These are phyloP conservation scores for Aspergillus sparsus DNA, from an alignment of 495 filamentous ascomycete species.

Conservation along the genomic window DNA sequence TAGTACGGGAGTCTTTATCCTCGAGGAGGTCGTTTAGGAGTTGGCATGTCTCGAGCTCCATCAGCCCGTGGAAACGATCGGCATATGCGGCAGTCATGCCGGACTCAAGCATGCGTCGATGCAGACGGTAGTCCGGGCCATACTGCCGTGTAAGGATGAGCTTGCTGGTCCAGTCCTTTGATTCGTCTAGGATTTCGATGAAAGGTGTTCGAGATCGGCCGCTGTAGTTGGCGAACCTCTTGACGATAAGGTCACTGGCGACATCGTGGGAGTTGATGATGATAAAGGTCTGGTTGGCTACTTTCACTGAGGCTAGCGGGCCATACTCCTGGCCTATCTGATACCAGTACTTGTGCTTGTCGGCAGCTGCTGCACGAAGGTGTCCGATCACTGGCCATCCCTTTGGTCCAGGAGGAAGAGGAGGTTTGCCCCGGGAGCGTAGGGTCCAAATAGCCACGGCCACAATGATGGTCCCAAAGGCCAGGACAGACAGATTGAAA, in stretches of 20 bases:
- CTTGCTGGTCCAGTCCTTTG: not conserved
- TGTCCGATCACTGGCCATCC: not conserved
- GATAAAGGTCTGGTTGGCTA: not conserved
- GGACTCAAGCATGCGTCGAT: not conserved
- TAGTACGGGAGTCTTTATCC: not conserved
- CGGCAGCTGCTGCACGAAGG: not conserved
- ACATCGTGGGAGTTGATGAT: not conserved
- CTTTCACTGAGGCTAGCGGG: not conserved
- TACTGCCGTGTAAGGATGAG: not conserved
- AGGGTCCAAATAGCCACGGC: not conserved
- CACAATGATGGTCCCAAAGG: not conserved
- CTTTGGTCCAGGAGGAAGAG: not conserved
- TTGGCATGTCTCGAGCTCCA: not conserved
- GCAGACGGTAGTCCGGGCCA: not conserved
- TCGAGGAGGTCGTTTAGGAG: not conserved
- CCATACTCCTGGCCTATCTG: not conserved
- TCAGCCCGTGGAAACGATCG: not conserved
- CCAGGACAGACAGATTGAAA: not conserved
- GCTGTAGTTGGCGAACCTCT: not conserved
- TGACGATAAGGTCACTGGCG: not conserved
- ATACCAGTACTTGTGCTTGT: not conserved
- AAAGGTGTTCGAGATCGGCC: not conserved
- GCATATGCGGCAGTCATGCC: not conserved
- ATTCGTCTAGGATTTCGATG: not conserved
- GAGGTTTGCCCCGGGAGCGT: not conserved